Evolutionary conservation across 495 filamentous ascomycete genomes (phyloP), one percentile per base, ranked within the genome.

Genomic region (Durotheca rogersii): DNA sequence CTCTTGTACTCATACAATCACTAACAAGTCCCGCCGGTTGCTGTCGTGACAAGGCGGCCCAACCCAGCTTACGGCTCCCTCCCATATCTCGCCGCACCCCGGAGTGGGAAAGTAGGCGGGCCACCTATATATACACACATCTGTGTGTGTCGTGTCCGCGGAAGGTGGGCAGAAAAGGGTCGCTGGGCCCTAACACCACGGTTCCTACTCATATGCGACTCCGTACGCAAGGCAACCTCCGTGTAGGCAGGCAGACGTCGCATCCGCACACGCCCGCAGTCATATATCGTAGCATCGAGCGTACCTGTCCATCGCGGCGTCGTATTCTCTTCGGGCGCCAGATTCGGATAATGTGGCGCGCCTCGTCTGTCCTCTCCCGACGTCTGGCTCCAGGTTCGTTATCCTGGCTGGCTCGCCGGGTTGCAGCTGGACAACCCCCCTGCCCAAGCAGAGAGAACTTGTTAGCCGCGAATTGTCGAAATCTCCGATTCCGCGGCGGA

Each of bases 391-490:
- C 34, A 58, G 53, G 56, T 50, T 59, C 50, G 45, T 59, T 49
- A 59, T 47, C 56, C 56, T 45, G 39, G 50, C 17, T 57, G 4
- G 9, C 23, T 27, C 23, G 4, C 4, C 23, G 23, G 30, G 37
- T 20, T 43, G 15, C 12, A n/a, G 17, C 32, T 36, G 31, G 6
- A 6, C 34, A 51, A 40, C 30, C 29, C 42, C 54, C 45, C 48
- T 16, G 31, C 33, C 35, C 42, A 32, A 37, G 18, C 16, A 36
- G n/a, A 16, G 4, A 27, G 23, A 4, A 9, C 49, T 31, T 45
- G 56, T 59, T 59, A 59, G 56, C 56, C 56, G 56, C 56, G 56
- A 53, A 54, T n/a, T 59, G 56, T 59, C 45, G 50, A 59, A 59
- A 59, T 59, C 56, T 49, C 56, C 56, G 56, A 53, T 59, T 41